Conservation (phyloP, 225 moss, liverwort and hornwort species). For the Pleurozium schreberi region DNA sequence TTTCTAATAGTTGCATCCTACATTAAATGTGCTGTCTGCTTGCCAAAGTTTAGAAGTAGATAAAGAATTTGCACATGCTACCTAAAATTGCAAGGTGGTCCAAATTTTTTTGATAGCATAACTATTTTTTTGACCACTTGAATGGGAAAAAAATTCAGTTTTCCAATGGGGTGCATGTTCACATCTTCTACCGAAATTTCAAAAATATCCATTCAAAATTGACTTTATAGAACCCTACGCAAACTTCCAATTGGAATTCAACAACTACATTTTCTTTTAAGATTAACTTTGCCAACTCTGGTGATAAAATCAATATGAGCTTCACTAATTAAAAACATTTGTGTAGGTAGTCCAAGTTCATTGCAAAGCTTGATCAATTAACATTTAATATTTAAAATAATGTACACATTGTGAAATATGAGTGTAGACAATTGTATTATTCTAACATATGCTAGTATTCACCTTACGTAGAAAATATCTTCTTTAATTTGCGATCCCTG, state of each 20-base stretch:
- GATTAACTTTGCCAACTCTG: background rate
- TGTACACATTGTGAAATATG: background rate
- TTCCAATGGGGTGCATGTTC: background rate
- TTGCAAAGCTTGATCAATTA: background rate
- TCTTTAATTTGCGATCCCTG: rapidly evolving
- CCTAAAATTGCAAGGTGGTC: rapidly evolving
- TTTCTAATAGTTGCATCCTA: background rate
- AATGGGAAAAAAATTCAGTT: too few relatives aligned
- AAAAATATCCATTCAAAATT: background rate
- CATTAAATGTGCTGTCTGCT: background rate
- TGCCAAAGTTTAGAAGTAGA: background rate
- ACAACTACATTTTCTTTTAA: background rate
- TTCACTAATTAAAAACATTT: background rate
- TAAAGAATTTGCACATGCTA: background rate
- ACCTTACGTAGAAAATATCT: background rate
- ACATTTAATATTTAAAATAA: background rate
- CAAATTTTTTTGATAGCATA: background rate
- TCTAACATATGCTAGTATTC: background rate
- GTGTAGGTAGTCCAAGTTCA: background rate
- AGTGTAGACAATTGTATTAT: background rate
- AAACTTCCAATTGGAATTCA: background rate
- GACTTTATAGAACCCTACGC: background rate
- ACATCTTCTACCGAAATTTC: background rate
- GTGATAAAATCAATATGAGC: too few relatives aligned
- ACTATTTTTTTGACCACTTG: too few relatives aligned